Evolutionary conservation across 108 stramenopile genomes (phyloP).

Genomic region (Aurantiochytrium sp.): DNA sequence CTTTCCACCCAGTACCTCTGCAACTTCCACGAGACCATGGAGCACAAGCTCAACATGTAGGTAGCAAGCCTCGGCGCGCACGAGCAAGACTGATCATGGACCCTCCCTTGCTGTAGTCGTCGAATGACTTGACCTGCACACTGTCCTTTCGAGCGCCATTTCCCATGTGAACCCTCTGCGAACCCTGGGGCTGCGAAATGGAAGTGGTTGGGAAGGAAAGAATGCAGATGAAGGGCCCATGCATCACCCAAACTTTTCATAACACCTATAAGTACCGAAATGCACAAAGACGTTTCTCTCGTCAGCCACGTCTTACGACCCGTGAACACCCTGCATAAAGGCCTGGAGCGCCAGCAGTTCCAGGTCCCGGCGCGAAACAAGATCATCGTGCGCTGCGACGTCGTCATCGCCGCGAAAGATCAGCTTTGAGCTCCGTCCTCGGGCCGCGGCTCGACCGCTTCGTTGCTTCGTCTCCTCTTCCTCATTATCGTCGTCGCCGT

Average conservation of each 20-base stretch:
- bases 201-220: too few species aligned
- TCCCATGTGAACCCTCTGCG: too few species aligned
- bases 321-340: not conserved
- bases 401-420: not conserved
- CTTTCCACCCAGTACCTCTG: not conserved
- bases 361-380: not conserved
- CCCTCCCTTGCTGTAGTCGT: not conserved
- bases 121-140: too few species aligned
- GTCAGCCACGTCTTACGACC: too few species aligned
- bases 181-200: too few species aligned
- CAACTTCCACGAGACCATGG: conserved; percentile 20
- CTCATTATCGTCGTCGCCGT: not conserved
- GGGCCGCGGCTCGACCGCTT: not conserved
- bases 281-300: too few species aligned
- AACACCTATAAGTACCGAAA: too few species aligned
- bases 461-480: not conserved
- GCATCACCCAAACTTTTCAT: too few species aligned
- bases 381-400: not conserved
- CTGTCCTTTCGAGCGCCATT: too few species aligned
- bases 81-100: too few species aligned
- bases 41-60: conserved; percentile 28
- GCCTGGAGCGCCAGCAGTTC: not conserved
- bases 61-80: not conserved
- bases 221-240: too few species aligned
- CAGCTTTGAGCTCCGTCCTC: not conserved